These are phyloP conservation scores for Coelastrella sp. DNA, from an alignment of 139 green algal genomes.

Conservation along the genomic window DNA sequence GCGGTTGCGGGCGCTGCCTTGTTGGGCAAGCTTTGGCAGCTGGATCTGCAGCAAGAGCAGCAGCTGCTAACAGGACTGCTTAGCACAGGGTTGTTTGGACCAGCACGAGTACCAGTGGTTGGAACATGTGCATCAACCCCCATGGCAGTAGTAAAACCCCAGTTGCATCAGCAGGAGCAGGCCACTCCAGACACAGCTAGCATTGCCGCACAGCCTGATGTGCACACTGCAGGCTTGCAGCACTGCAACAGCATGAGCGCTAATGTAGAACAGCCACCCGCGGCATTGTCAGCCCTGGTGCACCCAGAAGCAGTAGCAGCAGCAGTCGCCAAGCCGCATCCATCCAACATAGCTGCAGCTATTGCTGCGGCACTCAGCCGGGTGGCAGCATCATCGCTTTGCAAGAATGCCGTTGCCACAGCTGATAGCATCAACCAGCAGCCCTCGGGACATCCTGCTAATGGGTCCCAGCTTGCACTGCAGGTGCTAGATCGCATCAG, in stretches of 20 bases:
- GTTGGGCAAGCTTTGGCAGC: neutral
- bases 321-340: neutral
- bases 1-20: neutral
- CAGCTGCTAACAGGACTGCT: conserved; percentile 1
- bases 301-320: neutral
- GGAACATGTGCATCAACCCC: neutral
- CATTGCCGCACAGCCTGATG: too few species aligned
- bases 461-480: neutral
- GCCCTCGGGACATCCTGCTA: neutral
- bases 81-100: neutral
- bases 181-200: neutral
- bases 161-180: neutral
- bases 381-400: neutral
- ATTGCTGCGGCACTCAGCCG: neutral
- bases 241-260: too few species aligned
- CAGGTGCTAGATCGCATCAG: neutral
- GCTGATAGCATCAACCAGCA: neutral
- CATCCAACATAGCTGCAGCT: neutral
- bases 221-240: too few species aligned
- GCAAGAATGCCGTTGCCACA: neutral
- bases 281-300: neutral
- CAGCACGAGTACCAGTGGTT: neutral
- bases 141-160: neutral
- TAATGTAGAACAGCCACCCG: neutral
- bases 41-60: neutral